A percentile compares a stretch with the other conserved stretches of the same genome.
Evolutionary conservation across 352 stramenopile species (phyloP).

Genomic region (Phytophthora macrochlamydospora): DNA sequence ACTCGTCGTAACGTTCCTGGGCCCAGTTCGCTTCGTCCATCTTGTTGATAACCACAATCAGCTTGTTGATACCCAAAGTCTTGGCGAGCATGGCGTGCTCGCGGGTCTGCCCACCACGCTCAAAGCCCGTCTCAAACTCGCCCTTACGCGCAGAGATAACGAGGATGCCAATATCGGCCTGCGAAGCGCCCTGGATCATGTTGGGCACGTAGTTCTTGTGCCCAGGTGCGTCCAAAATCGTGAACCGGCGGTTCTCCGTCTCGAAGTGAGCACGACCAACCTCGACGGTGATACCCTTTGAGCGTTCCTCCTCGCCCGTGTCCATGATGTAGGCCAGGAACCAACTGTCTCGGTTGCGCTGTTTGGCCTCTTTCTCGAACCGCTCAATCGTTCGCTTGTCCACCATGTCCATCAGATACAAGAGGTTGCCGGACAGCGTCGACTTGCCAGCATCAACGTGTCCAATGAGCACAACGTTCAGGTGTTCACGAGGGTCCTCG

Average conservation of each 20-base stretch:
- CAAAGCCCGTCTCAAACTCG: slow-evolving; percentile 99
- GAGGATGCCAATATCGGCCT: slow-evolving; percentile 98
- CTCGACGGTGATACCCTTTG: slow-evolving; percentile 91
- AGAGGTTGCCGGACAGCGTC: slow-evolving; percentile 97
- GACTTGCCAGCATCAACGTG: slow-evolving; percentile 99
- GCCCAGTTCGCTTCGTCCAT: slow-evolving; percentile 99
- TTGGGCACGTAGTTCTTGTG: slow-evolving; percentile 99
- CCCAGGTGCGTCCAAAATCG: slow-evolving; percentile 99
- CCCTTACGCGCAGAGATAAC: slow-evolving; percentile 96
- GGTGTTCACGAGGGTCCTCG: slow-evolving; percentile 96
- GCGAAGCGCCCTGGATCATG: slow-evolving; percentile 97
- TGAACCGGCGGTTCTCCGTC: slow-evolving; percentile 94
- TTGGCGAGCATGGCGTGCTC: slow-evolving; percentile 99
- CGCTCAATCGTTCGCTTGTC: slow-evolving; percentile 99
- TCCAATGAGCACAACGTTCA: slow-evolving; percentile 99
- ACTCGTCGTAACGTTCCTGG: slow-evolving; percentile 92
- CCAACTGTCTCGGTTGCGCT: slow-evolving; percentile 81
- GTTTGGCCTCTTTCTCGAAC: slow-evolving; percentile 98
- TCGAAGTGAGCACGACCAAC: slow-evolving; percentile 97
- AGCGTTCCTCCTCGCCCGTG: slow-evolving; percentile 98
- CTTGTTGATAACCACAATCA: slow-evolving; percentile 99
- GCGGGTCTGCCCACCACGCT: slow-evolving; percentile 97
- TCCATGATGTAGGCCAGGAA: slow-evolving; percentile 99
- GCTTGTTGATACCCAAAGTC: slow-evolving; percentile 98
- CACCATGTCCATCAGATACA: slow-evolving; percentile 98